phyloP scores from a whole-genome alignment of 1,284 basidiomycete species.

The Xerocomus minutiporus region DNA sequence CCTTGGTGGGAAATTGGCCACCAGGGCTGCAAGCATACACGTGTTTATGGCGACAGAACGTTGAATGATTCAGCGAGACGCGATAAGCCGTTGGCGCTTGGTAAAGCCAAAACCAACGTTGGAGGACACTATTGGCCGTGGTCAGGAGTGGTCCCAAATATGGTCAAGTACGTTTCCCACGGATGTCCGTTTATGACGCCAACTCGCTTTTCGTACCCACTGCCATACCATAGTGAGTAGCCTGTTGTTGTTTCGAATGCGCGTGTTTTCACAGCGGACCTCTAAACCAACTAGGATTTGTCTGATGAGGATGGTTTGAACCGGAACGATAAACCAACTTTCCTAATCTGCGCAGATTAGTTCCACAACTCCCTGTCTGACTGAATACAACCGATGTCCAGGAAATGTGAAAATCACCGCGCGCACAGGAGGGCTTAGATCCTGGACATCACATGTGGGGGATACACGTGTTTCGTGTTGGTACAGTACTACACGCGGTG shows the following conservation, averaged over 20 bases:
- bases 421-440: not conserved
- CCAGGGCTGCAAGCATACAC: not conserved
- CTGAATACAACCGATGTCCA: not conserved
- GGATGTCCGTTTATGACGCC: not conserved
- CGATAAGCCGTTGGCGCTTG: not conserved
- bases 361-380: not conserved
- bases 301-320: constrained; percentile 15
- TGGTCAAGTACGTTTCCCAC: not conserved
- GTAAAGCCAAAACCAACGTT: not conserved
- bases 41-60: not conserved
- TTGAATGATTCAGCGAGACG: not conserved
- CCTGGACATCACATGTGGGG: no score
- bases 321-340: not conserved
- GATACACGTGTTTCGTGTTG: not conserved
- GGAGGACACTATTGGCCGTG: not conserved
- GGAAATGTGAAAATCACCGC: not conserved
- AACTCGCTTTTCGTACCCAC: not conserved
- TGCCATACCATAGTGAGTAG: not conserved
- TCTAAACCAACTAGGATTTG: constrained; percentile 17
- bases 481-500: not conserved
- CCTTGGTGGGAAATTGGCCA: not conserved
- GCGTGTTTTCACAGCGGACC: constrained; percentile 13
- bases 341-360: not conserved
- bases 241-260: constrained; percentile 4
- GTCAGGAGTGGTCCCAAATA: not conserved